A percentile compares a stretch with the other conserved stretches of the same genome.
Evolutionary conservation across 768 basidiomycete species (phyloP).

Genomic region (Pleurotus cornucopiae): DNA sequence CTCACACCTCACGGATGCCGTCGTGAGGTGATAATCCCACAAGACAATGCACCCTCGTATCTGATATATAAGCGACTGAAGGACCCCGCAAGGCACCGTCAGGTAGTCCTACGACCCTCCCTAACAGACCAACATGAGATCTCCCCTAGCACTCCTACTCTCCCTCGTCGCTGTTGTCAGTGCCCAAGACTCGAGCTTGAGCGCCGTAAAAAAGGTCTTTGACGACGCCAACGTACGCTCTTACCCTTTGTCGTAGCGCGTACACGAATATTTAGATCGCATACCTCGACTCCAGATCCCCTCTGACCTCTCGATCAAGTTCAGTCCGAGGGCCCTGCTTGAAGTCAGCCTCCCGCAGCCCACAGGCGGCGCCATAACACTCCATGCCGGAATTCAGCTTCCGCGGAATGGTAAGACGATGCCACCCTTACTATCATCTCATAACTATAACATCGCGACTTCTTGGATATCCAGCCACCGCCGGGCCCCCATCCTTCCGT

Average conservation of each 20-base stretch:
- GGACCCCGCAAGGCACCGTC: too few species aligned
- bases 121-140: background rate
- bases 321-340: slow-evolving; percentile 29
- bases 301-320: slow-evolving; percentile 22
- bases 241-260: background rate
- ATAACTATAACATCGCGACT: background rate
- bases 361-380: slow-evolving; percentile 21
- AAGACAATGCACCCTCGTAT: too few species aligned
- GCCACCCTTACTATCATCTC: background rate
- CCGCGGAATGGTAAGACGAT: slow-evolving; percentile 26
- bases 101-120: too few species aligned
- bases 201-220: slow-evolving; percentile 24
- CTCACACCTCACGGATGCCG: too few species aligned
- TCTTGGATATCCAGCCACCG: slow-evolving; percentile 24
- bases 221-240: slow-evolving; percentile 22
- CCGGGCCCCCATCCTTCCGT: slow-evolving; percentile 29
- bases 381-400: slow-evolving; percentile 30
- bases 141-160: background rate
- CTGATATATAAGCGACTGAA: too few species aligned
- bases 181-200: slow-evolving; percentile 26
- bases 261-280: background rate
- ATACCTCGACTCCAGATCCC: slow-evolving; percentile 23
- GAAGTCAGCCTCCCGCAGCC: slow-evolving; percentile 31
- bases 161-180: slow-evolving; percentile 8
- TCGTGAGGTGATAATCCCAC: too few species aligned